These are phyloP conservation scores for Boletus subparvulus DNA, from an alignment of 768 basidiomycete genomes.

Conservation along the genomic window DNA sequence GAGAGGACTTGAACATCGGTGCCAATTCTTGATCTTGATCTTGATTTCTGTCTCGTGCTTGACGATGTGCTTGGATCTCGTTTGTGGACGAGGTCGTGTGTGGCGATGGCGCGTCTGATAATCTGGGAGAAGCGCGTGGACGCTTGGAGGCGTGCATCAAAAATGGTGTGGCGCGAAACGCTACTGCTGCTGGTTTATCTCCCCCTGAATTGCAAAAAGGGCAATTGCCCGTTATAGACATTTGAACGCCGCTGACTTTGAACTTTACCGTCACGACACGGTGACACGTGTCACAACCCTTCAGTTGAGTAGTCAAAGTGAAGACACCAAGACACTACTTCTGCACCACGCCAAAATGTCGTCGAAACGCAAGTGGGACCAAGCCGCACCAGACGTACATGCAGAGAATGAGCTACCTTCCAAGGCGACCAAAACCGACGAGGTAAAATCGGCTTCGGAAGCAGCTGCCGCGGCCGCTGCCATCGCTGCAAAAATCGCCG, in stretches of 20 bases:
- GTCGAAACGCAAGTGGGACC: constrained; percentile 84
- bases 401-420: constrained; percentile 43
- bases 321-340: background rate
- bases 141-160: constrained; percentile 34
- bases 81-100: constrained; percentile 22
- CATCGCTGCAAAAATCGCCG: constrained; percentile 94
- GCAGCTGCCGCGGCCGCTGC: constrained; percentile 76
- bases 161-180: background rate
- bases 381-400: constrained; percentile 47
- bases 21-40: constrained; percentile 19
- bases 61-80: background rate
- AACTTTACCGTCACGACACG: constrained; percentile 14
- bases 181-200: background rate
- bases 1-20: constrained; percentile 36
- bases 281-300: constrained; percentile 17
- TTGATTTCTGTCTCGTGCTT: background rate
- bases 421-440: constrained; percentile 48
- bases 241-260: constrained; percentile 15
- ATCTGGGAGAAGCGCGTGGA: constrained; percentile 28
- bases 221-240: constrained; percentile 1
- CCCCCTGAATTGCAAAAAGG: background rate
- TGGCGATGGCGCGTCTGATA: constrained; percentile 36
- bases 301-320: background rate
- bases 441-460: constrained; percentile 53
- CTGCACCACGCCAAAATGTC: constrained; percentile 43